phyloP scores from a whole-genome alignment of 148 eudicot genomes.

The Chenopodium album region DNA sequence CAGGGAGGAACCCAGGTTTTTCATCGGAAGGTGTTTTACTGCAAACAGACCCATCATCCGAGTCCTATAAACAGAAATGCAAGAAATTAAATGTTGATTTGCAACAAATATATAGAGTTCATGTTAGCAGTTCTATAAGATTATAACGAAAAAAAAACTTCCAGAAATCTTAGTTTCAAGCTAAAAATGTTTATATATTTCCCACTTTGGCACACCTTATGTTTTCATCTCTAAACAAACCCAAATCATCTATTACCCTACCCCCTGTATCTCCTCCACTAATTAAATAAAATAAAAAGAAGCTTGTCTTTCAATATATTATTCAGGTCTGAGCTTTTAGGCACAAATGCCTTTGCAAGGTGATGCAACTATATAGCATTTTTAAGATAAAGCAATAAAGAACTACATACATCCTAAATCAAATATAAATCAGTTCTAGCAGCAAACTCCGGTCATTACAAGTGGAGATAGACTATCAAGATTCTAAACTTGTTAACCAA shows the following conservation, averaged over 20 bases:
- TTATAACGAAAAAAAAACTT: background rate
- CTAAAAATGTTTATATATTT: background rate
- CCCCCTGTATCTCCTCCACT: too few species aligned
- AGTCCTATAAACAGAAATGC: constrained; percentile 41
- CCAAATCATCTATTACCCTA: background rate
- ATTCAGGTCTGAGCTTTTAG: constrained; percentile 2
- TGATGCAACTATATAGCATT: background rate
- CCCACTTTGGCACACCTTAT: background rate
- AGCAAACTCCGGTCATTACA: background rate
- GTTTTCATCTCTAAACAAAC: background rate
- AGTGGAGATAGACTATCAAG: background rate
- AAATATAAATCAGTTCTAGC: background rate
- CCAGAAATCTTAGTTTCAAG: background rate
- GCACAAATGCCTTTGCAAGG: background rate
- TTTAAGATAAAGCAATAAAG: background rate
- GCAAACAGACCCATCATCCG: constrained; percentile 34
- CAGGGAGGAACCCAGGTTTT: constrained; percentile 48
- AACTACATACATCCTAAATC: background rate
- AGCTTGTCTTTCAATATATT: background rate
- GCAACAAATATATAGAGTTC: background rate
- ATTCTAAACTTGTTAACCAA: background rate
- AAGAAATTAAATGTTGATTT: background rate
- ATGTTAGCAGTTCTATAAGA: constrained; percentile 4
- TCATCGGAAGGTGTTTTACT: constrained; percentile 43
- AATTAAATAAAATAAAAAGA: too few species aligned